A percentile compares a stretch with the other conserved stretches of the same genome.
These are phyloP conservation scores for Rubia peregrina DNA, from an alignment of 305 asterid genomes.

Conservation along the genomic window DNA sequence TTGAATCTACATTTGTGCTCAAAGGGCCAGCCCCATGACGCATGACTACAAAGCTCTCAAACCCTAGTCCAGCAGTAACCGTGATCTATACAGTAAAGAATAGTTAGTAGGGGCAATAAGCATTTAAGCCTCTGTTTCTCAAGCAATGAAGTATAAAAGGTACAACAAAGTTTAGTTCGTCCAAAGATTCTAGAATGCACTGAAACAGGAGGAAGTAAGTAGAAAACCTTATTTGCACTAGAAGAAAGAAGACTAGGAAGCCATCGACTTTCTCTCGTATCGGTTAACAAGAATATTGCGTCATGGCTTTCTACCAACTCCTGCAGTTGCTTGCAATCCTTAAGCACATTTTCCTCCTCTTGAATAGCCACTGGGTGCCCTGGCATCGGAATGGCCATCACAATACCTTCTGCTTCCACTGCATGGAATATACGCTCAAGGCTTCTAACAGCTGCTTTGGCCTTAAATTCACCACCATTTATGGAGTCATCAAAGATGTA, in stretches of 20 bases:
- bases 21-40: conserved; percentile 87
- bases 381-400: conserved; percentile 95
- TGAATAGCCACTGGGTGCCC: conserved; percentile 71
- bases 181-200: background rate
- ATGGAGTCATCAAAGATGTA: conserved; percentile 78
- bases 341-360: conserved; percentile 63
- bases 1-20: conserved; percentile 27
- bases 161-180: background rate
- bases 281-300: conserved; percentile 74
- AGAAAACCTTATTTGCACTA: conserved; percentile 67
- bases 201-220: conserved; percentile 6
- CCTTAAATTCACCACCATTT: conserved; percentile 89
- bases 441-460: conserved; percentile 72
- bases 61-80: conserved; percentile 82
- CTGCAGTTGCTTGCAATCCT: conserved; percentile 53
- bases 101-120: background rate
- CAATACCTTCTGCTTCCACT: conserved; percentile 75
- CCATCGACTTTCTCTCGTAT: conserved; percentile 98
- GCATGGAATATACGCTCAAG: conserved; percentile 76
- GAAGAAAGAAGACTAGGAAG: conserved; percentile 86
- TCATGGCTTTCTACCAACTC: conserved; percentile 75
- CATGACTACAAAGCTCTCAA: conserved; percentile 94
- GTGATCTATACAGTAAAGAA: conserved; percentile 37
- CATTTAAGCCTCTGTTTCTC: background rate
- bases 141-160: background rate